Conservation (phyloP, 768 basidiomycete genomes). For the Strobilomyces echinocephalus region DNA sequence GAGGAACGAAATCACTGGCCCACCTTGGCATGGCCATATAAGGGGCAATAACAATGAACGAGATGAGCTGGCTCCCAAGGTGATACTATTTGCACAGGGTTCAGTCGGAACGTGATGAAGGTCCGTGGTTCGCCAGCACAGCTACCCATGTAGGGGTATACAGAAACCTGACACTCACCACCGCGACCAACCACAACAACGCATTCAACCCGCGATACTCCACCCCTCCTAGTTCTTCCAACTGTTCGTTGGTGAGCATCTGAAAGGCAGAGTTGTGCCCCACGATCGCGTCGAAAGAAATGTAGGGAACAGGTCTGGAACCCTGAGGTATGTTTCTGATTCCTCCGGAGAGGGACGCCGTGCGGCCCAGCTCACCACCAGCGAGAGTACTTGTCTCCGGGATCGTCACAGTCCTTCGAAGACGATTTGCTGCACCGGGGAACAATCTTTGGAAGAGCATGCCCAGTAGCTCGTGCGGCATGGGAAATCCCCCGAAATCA, state of each 20-base stretch:
- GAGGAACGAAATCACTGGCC: constrained; percentile 54
- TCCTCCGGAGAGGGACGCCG: constrained; percentile 14
- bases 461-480: constrained; percentile 54
- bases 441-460: constrained; percentile 52
- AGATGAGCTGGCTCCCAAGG: constrained; percentile 60
- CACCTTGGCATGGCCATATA: constrained; percentile 67
- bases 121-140: neutral
- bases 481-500: constrained; percentile 72
- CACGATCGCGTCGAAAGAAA: constrained; percentile 81
- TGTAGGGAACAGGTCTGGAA: constrained; percentile 65
- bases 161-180: constrained; percentile 42
- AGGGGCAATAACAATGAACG: constrained; percentile 72
- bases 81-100: constrained; percentile 58
- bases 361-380: constrained; percentile 27
- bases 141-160: neutral
- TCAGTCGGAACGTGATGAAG: neutral
- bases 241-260: constrained; percentile 68
- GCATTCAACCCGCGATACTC: constrained; percentile 85
- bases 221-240: constrained; percentile 90
- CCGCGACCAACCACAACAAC: constrained; percentile 73
- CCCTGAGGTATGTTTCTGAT: constrained; percentile 31
- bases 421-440: constrained; percentile 52
- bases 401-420: constrained; percentile 72
- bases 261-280: constrained; percentile 76
- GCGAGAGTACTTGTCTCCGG: constrained; percentile 60